These are phyloP conservation scores for Babesia ovis DNA, from an alignment of 169 alveolate species.

Conservation along the genomic window DNA sequence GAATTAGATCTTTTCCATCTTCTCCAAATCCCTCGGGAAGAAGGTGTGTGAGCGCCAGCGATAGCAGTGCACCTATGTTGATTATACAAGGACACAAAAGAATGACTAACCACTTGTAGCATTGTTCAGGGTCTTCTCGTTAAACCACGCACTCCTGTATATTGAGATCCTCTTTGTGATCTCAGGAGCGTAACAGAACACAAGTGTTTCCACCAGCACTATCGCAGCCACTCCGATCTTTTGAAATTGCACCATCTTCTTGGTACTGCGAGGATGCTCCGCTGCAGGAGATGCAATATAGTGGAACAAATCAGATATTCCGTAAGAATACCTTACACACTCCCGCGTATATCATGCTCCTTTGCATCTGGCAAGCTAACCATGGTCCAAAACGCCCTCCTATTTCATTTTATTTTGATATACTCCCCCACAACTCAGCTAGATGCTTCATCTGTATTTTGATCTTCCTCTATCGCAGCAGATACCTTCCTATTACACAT, in stretches of 20 bases:
- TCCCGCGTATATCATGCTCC: background rate
- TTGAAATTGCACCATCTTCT: conserved; percentile 12
- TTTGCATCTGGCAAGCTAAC: background rate
- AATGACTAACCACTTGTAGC: conserved; percentile 59
- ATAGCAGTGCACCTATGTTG: conserved; percentile 57
- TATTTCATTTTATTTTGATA: background rate
- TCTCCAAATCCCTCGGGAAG: conserved; percentile 67
- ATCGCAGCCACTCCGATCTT: conserved; percentile 48
- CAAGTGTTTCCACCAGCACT: conserved; percentile 54
- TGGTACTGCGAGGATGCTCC: background rate
- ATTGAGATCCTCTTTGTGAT: conserved; percentile 37
- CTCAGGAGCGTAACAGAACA: conserved; percentile 61
- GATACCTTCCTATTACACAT: no score
- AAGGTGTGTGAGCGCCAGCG: conserved; percentile 63
- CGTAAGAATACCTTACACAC: background rate
- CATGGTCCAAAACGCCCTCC: background rate
- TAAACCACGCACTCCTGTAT: conserved; percentile 39
- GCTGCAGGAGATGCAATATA: background rate
- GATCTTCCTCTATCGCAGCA: no score
- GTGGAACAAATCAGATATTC: background rate
- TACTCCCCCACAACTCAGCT: background rate
- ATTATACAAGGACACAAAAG: background rate
- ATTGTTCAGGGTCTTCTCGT: conserved; percentile 54
- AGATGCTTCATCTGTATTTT: no score
- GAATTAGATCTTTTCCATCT: background rate